Conservation (phyloP, 208 protist genomes). For the Acanthamoeba sp. region DNA sequence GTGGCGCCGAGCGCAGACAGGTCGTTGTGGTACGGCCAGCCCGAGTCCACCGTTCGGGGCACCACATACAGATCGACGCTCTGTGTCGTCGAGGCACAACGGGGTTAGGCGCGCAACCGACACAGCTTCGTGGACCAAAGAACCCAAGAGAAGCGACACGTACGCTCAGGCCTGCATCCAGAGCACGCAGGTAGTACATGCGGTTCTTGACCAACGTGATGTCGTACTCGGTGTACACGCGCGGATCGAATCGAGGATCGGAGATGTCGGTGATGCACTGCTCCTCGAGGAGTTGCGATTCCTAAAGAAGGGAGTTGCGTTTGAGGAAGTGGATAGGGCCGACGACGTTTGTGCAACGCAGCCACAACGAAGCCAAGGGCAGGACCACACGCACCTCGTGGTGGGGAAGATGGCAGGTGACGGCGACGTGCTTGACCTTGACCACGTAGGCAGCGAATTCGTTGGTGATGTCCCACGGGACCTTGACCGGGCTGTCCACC, state of each 20-base stretch:
- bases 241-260: slow-evolving; percentile 64
- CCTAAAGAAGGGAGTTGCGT: no score
- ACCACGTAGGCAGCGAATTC: slow-evolving; percentile 92
- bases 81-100: slow-evolving; percentile 28
- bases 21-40: slow-evolving; percentile 74
- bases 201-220: slow-evolving; percentile 76
- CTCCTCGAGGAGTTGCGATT: slow-evolving; percentile 57
- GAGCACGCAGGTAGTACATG: slow-evolving; percentile 82
- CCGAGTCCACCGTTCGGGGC: slow-evolving; percentile 68
- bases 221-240: slow-evolving; percentile 77
- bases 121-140: slow-evolving; percentile 29
- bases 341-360: no score
- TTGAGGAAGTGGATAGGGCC: no score
- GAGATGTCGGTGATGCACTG: slow-evolving; percentile 67
- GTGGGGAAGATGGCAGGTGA: slow-evolving; percentile 86
- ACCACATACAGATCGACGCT: slow-evolving; percentile 32
- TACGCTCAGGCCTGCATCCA: slow-evolving; percentile 87
- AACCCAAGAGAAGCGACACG: slow-evolving; percentile 62
- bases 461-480: slow-evolving; percentile 88
- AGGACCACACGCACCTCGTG: slow-evolving; percentile 67
- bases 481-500: slow-evolving; percentile 90
- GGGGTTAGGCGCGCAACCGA: no score
- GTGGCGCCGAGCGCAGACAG: slow-evolving; percentile 60
- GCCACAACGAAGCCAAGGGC: neutral
- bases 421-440: slow-evolving; percentile 92